Percentiles rank a stretch among this genome's conserved stretches.
Evolutionary conservation across 2,329 filamentous ascomycete genomes (phyloP).

Genomic region (Davidsoniella eucalypti): DNA sequence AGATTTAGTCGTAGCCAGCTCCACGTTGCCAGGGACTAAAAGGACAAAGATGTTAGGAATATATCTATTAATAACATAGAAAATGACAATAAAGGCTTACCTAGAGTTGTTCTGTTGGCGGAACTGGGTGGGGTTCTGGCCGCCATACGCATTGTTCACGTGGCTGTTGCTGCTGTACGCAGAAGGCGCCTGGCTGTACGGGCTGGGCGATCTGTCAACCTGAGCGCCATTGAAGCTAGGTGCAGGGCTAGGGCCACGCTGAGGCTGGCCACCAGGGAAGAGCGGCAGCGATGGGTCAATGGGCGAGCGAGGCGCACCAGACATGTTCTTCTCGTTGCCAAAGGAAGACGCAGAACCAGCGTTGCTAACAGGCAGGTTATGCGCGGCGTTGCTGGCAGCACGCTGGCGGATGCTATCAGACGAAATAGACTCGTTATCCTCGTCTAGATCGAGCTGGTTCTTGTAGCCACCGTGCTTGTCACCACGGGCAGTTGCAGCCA

Average conservation of each 20-base stretch:
- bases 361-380: slow-evolving; percentile 18
- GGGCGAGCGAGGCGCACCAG: slow-evolving; percentile 21
- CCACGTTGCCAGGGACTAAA: slow-evolving; percentile 29
- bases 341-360: slow-evolving; percentile 15
- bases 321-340: slow-evolving; percentile 14
- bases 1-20: slow-evolving; percentile 24
- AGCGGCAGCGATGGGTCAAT: slow-evolving; percentile 28
- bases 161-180: slow-evolving; percentile 18
- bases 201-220: slow-evolving; percentile 19
- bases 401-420: slow-evolving; percentile 24
- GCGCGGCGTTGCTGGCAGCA: slow-evolving; percentile 18
- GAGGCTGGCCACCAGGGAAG: slow-evolving; percentile 23
- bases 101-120: slow-evolving; percentile 25
- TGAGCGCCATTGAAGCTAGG: slow-evolving; percentile 14
- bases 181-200: slow-evolving; percentile 18
- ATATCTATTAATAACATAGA: neutral
- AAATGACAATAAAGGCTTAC: slow-evolving; percentile 15
- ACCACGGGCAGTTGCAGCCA: slow-evolving; percentile 76
- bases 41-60: slow-evolving; percentile 3
- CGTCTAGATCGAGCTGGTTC: slow-evolving; percentile 20
- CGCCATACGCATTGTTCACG: slow-evolving; percentile 18
- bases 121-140: slow-evolving; percentile 19
- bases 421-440: slow-evolving; percentile 26
- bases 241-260: slow-evolving; percentile 21
- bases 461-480: slow-evolving; percentile 45